Evolutionary conservation across 1,284 basidiomycete species (phyloP), one percentile per base, ranked within the genome.

Genomic region (Marasmius sp.): DNA sequence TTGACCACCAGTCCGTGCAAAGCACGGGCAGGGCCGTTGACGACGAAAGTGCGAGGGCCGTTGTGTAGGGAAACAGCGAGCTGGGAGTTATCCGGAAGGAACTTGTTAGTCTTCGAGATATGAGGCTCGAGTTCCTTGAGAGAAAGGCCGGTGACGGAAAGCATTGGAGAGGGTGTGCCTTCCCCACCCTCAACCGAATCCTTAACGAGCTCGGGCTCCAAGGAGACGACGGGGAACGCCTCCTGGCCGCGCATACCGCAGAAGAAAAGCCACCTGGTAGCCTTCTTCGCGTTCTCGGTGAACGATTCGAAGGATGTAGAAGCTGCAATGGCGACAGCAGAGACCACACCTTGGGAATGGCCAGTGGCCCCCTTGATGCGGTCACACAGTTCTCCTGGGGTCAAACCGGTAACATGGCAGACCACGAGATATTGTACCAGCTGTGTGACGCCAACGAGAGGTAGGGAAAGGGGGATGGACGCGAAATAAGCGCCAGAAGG

Each of bases 281-380:
- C 94, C 77, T 97, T 96, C 72, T 83, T 79, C 16, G 88, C 84
- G 75, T 98, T 97, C 64, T 79, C 76, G 59, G 84, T 77, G 74
- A 95, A 92, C 4, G 86, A 86, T 57, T 91, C 89, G 68, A 89
- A 88, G 47, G 87, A 86, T 39, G 83, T 81, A 16, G 95, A 97
- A 1, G 94, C 86, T 8, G 95, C 85, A 67, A 98, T 86, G 36
- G 88, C 91, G 58, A 97, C 86, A 22, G 97, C 97, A 20, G 95
- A 95, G 61, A 98, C 89, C 68, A 99, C 87, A 67, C 97, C 97
- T 77, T 98, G 97, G 7, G 95, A 97, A 79, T 99, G 97, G 52
- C 97, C 97, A 11, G 97, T 98, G 6, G 94, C 87, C 57, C 96
- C 97, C 37, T 87, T 82, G 66, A 98, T 84, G 60, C 86, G 85